These are phyloP conservation scores for Chytriomyces sp. DNA, from an alignment of 192 early-diverging fungal species.

Conservation along the genomic window DNA sequence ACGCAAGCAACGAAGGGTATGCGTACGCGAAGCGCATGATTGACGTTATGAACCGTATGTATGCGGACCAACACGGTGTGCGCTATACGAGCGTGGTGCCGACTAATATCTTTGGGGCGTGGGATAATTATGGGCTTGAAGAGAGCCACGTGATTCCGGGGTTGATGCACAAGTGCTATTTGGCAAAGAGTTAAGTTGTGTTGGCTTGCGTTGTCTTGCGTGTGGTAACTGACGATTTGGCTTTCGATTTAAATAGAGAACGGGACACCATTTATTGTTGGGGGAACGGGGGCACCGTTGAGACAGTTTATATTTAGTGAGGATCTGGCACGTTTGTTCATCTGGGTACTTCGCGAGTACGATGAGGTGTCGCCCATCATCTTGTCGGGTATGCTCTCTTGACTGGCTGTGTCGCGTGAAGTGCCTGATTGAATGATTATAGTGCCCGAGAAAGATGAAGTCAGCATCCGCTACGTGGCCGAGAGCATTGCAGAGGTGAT, in stretches of 20 bases:
- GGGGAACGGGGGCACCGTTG: conserved; percentile 74
- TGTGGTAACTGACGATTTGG: conserved; percentile 11
- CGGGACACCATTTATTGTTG: conserved; percentile 71
- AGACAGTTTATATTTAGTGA: conserved; percentile 83
- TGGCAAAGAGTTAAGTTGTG: conserved; percentile 70
- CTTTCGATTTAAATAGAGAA: conserved; percentile 51
- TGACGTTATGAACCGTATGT: conserved; percentile 78
- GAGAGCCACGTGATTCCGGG: conserved; percentile 81
- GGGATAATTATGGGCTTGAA: conserved; percentile 78
- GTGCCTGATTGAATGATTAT: conserved; percentile 23
- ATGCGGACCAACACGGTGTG: conserved; percentile 77
- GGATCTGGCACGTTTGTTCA: conserved; percentile 77
- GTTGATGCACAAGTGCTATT: conserved; percentile 78
- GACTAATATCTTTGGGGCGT: conserved; percentile 80
- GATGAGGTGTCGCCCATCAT: conserved; percentile 78
- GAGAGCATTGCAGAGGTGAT: conserved; percentile 72
- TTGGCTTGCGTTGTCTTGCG: not conserved
- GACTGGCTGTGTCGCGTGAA: no score
- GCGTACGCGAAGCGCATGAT: conserved; percentile 83
- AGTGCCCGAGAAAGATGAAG: conserved; percentile 77
- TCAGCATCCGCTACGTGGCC: conserved; percentile 77
- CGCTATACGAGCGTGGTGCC: conserved; percentile 80
- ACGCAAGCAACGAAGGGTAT: conserved; percentile 80
- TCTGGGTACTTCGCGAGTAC: conserved; percentile 83
- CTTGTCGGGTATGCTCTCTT: conserved; percentile 78